Evolutionary conservation across 2,329 filamentous ascomycete species (phyloP), one percentile per base, ranked within the genome.

Genomic region (Leptosphaerulina australis): DNA sequence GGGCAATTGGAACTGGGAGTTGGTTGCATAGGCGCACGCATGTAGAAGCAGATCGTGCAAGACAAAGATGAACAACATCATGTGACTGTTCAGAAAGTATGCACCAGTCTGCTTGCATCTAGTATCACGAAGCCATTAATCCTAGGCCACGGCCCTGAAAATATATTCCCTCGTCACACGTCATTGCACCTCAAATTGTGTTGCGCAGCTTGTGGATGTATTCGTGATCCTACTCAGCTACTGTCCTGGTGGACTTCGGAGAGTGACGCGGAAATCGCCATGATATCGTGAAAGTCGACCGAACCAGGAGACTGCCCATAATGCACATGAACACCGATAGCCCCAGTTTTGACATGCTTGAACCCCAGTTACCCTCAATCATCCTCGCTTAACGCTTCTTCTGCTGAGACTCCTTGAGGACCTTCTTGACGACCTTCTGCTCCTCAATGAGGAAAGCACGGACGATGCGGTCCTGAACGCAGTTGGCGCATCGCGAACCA

Each of bases 361-460:
- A 56, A 67, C 58, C 61, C 60, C 60, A 59, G 55, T 51, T 48
- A 59, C 56, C 56, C 52, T 53, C 56, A 45, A 60, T 60, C 43
- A 51, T 50, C 58, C 51, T 52, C 61, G 50, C 64, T 70, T 74
- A 77, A 59, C 70, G 72, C 73, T 82, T 85, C 77, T 89, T 88
- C 83, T 90, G 88, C 83, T 96, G 90, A 61, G 84, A 86, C 85
- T 97, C 93, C 89, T 97, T 97, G 78, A 97, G 86, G 73, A 99
- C 94, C 90, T 99, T 99, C 91, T 99, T 99, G 81, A 99, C 94
- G 73, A 99, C 97, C 90, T 99, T 99, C 86, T 99, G 94, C 87
- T 99, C 94, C 85, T 99, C 95, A 67, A 99, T 97, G 78, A 99
- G 83, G 88, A 99, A 99, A 63, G 94, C 94, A 71, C 94, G 91